Evolutionary conservation across 2,329 filamentous ascomycete species (phyloP).

Genomic region (Xylariales sp.): DNA sequence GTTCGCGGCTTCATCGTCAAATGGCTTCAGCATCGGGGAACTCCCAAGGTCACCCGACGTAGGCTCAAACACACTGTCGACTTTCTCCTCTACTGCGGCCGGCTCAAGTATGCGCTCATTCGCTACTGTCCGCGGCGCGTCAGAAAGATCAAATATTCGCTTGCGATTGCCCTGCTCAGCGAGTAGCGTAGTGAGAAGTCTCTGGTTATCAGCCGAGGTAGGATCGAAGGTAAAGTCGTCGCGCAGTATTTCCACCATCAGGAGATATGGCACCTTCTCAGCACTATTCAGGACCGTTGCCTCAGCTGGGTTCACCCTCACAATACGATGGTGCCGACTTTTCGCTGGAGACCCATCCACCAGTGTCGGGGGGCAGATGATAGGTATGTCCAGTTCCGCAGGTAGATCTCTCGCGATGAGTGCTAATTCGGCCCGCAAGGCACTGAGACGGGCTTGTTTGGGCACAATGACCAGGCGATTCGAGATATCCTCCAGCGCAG

Average conservation of each 20-base stretch:
- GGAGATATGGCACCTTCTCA: conserved; percentile 77
- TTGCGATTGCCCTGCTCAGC: conserved; percentile 52
- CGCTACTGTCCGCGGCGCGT: conserved; percentile 52
- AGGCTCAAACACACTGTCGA: conserved; percentile 82
- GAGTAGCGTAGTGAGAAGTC: conserved; percentile 54
- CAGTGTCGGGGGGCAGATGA: conserved; percentile 73
- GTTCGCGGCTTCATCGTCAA: conserved; percentile 41
- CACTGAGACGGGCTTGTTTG: conserved; percentile 75
- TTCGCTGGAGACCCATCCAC: conserved; percentile 68
- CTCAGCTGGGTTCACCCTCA: conserved; percentile 77
- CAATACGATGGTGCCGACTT: conserved; percentile 77
- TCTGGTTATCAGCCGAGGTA: conserved; percentile 66
- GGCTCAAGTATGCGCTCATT: conserved; percentile 38
- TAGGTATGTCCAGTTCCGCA: conserved; percentile 77
- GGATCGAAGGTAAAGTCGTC: conserved; percentile 84
- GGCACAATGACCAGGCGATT: conserved; percentile 79
- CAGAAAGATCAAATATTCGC: conserved; percentile 65
- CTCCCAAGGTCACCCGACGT: conserved; percentile 71
- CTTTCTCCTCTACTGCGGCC: conserved; percentile 21
- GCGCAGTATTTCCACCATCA: conserved; percentile 78
- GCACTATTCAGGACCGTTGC: conserved; percentile 82
- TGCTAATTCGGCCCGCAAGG: conserved; percentile 73
- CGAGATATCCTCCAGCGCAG: conserved; percentile 77
- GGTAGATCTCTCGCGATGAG: conserved; percentile 77
- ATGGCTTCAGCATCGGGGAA: conserved; percentile 61